Evolutionary conservation across 2,329 filamentous ascomycete species (phyloP).

Genomic region (Fonsecaea pedrosoi): DNA sequence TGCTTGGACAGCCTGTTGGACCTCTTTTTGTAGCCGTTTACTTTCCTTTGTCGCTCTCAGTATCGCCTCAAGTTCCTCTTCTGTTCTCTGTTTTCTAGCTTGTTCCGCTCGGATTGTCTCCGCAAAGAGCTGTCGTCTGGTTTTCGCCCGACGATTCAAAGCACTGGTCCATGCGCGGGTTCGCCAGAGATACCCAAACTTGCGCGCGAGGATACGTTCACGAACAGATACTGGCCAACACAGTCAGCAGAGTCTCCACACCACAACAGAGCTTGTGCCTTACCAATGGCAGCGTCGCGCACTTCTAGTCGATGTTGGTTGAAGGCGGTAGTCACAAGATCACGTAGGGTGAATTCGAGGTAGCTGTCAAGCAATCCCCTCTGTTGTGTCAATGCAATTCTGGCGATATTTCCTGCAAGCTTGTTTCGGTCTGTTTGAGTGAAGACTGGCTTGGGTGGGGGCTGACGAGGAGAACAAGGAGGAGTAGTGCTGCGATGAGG

Average conservation of each 20-base stretch:
- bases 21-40: conserved; percentile 34
- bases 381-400: conserved; percentile 30
- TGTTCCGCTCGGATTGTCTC: conserved; percentile 36
- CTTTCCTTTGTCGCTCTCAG: conserved; percentile 34
- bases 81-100: conserved; percentile 34
- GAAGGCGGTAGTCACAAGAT: conserved; percentile 28
- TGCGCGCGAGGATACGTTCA: conserved; percentile 43
- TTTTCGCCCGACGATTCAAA: conserved; percentile 46
- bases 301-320: conserved; percentile 32
- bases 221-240: conserved; percentile 42
- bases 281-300: conserved; percentile 30
- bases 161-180: conserved; percentile 45
- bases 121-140: conserved; percentile 45
- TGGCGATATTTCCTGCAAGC: conserved; percentile 26
- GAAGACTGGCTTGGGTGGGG: conserved; percentile 18
- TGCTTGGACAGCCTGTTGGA: conserved; percentile 24
- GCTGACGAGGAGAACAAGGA: conserved; percentile 20
- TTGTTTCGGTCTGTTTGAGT: conserved; percentile 19
- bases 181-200: conserved; percentile 49
- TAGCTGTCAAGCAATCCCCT: conserved; percentile 36
- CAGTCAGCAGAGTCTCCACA: not conserved
- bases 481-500: conserved; percentile 26
- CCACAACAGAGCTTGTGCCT: conserved; percentile 8
- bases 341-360: conserved; percentile 34
- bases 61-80: conserved; percentile 38